Evolutionary conservation across 2,329 filamentous ascomycete species (phyloP).

Genomic region (Aspergillus jensenii): DNA sequence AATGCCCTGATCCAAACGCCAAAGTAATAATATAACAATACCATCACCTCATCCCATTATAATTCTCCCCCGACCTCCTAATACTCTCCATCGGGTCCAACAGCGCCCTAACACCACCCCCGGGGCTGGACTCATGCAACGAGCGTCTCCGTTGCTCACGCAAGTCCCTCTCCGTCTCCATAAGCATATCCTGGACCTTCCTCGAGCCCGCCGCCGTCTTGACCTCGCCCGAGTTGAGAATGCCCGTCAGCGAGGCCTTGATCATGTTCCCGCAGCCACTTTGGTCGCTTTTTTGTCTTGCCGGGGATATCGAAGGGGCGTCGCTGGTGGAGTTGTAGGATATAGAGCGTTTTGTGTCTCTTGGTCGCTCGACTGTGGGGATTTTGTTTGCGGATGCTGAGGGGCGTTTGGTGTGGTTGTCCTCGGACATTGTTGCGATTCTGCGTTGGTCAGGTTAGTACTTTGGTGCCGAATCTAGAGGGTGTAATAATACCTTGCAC

Average conservation of each 20-base stretch:
- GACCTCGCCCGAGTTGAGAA: constrained; percentile 60
- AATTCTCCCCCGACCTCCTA: too few species aligned
- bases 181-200: constrained; percentile 57
- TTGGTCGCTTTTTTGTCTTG: background rate
- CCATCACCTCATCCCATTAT: too few species aligned
- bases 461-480: too few species aligned
- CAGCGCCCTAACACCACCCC: too few species aligned
- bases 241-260: constrained; percentile 61
- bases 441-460: background rate
- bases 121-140: too few species aligned
- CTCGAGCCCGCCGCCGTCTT: constrained; percentile 54
- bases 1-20: too few species aligned
- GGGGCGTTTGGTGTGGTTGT: background rate
- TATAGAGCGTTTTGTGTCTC: background rate
- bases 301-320: background rate
- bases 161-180: constrained; percentile 62
- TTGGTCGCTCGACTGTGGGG: background rate
- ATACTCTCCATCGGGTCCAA: too few species aligned
- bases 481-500: too few species aligned
- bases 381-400: background rate
- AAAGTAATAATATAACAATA: too few species aligned
- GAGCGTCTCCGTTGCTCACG: constrained; percentile 12
- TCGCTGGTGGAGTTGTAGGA: background rate
- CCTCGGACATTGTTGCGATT: background rate
- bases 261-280: constrained; percentile 29